Base-by-base conservation (phyloP, 805 yeast species). In the Myxozyma nipponensis region DNA sequence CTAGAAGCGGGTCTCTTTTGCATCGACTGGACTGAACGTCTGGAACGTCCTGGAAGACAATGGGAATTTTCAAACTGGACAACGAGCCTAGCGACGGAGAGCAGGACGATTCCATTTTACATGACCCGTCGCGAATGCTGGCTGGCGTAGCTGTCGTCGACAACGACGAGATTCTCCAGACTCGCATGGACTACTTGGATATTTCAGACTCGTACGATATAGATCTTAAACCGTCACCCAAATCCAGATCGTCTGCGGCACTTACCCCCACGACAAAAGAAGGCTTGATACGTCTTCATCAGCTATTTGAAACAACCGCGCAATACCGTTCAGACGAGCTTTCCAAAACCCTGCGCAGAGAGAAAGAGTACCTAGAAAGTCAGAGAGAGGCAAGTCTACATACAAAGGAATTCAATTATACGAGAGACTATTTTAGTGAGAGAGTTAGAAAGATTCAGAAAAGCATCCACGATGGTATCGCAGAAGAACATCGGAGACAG, bases 361-460 rank as follows among this genome's bases (percentile, higher is more conserved):
- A 40, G 17, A 42, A 39, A 9, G 53, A 44, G 24, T 42, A 36
- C 23, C 46, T 42, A 6, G 26, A 26, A 35, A 35, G 28, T 28
- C 52, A 48, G 43, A 18, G 44, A 13, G 32, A 30, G 2, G 22
- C 40, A 24, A 52, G 34, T 24, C 30, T 19, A 26, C 22, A 32
- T 19, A 23, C 23, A 32, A 15, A 23, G 17, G 47, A 44, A 13
- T 3, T 28, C 17, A 42, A 26, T 13, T 15, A 32, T 22, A 46
- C 36, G 30, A 25, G 39, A 19, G 22, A 15, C 19, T 52, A 49
- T 37, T 48, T 48, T 46, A 25, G 23, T 18, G 15, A 22, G 39
- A 39, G 41, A 22, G 19, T 32, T 13, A 34, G 35, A 38, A 24
- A 42, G 40, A 44, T 49, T 35, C 49, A 55, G 56, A n/a, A 22